A percentile compares a stretch with the other conserved stretches of the same genome.
Evolutionary conservation across 345 rosid species (phyloP).

Genomic region (Psidium friedrichsthalianum): DNA sequence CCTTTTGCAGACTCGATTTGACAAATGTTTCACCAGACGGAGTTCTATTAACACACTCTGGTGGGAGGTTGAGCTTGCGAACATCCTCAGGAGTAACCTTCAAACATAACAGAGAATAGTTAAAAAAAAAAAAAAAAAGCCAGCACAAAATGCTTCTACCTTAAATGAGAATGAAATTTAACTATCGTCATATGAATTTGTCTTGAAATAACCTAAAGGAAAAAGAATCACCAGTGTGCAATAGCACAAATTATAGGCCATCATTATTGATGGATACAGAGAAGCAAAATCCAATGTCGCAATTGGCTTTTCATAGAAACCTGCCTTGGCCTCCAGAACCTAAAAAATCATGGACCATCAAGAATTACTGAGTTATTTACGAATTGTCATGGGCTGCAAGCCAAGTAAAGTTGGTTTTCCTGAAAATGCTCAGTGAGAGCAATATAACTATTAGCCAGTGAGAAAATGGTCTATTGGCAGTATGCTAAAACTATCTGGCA

Average conservation of each 20-base stretch:
- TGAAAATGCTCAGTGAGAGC: neutral
- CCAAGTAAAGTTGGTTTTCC: neutral
- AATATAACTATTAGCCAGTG: neutral
- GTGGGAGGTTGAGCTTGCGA: slow-evolving; percentile 71
- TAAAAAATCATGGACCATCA: slow-evolving; percentile 8
- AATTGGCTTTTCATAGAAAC: slow-evolving; percentile 91
- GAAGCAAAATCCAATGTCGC: slow-evolving; percentile 98
- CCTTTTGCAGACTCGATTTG: slow-evolving; percentile 82
- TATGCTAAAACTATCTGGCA: neutral
- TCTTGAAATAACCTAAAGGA: neutral
- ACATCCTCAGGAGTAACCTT: slow-evolving; percentile 89
- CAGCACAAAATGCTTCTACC: neutral
- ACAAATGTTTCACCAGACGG: slow-evolving; percentile 95
- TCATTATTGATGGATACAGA: slow-evolving; percentile 96
- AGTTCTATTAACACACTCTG: slow-evolving; percentile 74
- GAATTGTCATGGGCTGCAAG: neutral
- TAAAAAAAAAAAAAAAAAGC: neutral
- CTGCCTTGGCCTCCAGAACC: slow-evolving; percentile 92
- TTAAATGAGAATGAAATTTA: neutral
- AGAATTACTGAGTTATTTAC: neutral
- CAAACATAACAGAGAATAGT: slow-evolving; percentile 1
- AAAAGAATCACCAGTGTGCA: slow-evolving; percentile 68
- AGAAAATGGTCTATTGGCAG: neutral
- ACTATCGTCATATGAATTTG: neutral
- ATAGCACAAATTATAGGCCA: slow-evolving; percentile 97